Evolutionary conservation across 2,329 filamentous ascomycete species (phyloP), one percentile per base, ranked within the genome.

Genomic region (Ramularia endophylla): DNA sequence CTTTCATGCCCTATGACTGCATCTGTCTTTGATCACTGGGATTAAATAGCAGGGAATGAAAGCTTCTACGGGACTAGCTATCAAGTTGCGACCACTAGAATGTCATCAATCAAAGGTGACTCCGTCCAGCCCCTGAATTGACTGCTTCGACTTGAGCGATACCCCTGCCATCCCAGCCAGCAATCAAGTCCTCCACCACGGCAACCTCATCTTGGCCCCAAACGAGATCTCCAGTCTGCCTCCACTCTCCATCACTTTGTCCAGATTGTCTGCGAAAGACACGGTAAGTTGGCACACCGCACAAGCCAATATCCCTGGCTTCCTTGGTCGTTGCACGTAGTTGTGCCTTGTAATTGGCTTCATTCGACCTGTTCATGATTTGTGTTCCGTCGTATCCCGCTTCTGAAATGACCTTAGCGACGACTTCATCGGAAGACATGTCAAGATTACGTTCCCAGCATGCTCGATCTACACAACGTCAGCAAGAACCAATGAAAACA

Each of bases 361-460:
- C 43, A 29, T 50, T 52, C 8, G 48, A 46, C n/a, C n/a, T n/a
- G n/a, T n/a, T n/a, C n/a, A n/a, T n/a, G n/a, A n/a, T n/a, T n/a
- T n/a, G n/a, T n/a, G n/a, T n/a, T n/a, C n/a, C 48, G 30, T 52
- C 41, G 29, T 40, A 47, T 7, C 47, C 51, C 2, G 51, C 47
- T 32, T 51, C 40, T 9, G 22, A n/a, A 5, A 52, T 48, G n/a
- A n/a, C n/a, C n/a, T n/a, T n/a, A n/a, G n/a, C 18, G 11, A 52
- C 36, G 17, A 52, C 43, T 31, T 48, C 38, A 16, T 52, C 49
- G 15, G 39, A 41, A 7, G 51, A 51, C 47, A 54, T 54, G 28
- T 54, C 41, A 15, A 52, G 35, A 19, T 54, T 54, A n/a, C 41
- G 44, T 44, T 50, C 48, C 51, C 51, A 54, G 41, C 51, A 54